Evolutionary conservation across 2,329 filamentous ascomycete genomes (phyloP).

Genomic region (Fusarium sp.): DNA sequence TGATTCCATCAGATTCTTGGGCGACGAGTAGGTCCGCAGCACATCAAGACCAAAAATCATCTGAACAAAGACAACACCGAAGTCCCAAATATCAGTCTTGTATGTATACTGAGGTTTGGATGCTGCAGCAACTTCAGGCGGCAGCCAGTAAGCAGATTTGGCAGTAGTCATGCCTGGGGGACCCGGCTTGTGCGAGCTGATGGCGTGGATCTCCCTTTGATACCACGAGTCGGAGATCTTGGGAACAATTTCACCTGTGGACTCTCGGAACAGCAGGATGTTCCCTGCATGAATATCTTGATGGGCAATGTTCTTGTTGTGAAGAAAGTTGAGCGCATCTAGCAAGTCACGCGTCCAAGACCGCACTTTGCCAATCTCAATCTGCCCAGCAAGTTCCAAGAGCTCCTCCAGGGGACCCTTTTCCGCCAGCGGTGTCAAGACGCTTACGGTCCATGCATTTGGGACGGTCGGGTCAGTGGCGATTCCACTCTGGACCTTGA

Average conservation of each 20-base stretch:
- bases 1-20: constrained; percentile 77
- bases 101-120: constrained; percentile 73
- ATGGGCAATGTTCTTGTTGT: constrained; percentile 86
- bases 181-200: constrained; percentile 65
- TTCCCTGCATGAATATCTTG: constrained; percentile 85
- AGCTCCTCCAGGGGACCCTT: constrained; percentile 87
- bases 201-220: constrained; percentile 73
- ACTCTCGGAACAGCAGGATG: constrained; percentile 78
- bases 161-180: constrained; percentile 68
- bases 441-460: constrained; percentile 76
- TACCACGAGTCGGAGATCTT: constrained; percentile 82
- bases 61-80: constrained; percentile 90
- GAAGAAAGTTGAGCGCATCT: constrained; percentile 87
- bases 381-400: constrained; percentile 79
- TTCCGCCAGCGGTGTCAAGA: constrained; percentile 81
- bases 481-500: constrained; percentile 75
- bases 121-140: constrained; percentile 77
- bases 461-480: constrained; percentile 52
- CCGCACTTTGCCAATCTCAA: constrained; percentile 81
- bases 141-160: constrained; percentile 84
- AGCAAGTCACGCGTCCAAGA: constrained; percentile 94
- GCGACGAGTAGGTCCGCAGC: constrained; percentile 81
- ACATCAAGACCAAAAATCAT: constrained; percentile 92
- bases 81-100: constrained; percentile 95
- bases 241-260: constrained; percentile 75